Evolutionary conservation across 1,139 yeast species (phyloP), one percentile per base, ranked within the genome.

Genomic region (Nakaseomyces glabratus): DNA sequence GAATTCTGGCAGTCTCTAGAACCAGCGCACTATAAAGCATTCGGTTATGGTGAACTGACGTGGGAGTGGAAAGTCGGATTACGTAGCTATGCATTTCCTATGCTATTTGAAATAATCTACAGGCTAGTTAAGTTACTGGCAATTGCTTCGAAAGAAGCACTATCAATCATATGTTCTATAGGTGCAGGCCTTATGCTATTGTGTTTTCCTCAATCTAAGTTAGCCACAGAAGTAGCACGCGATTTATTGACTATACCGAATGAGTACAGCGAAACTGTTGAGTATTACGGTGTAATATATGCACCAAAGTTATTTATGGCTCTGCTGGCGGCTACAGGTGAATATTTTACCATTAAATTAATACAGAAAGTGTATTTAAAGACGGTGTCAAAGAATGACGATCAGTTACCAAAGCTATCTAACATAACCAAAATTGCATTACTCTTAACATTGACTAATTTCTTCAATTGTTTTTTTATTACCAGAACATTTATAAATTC

Each of bases 1-100:
- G 99, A 93, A 57, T 93, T 69, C 61, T 93, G 80, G 74, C 98
- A 93, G 58, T 68, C 90, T 0, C 62, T 93, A 30, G 98, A 93
- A 52, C 95, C 96, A 0, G 98, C 98, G 0, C 95, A 88, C 57
- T 43, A 53, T 8, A 61, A 68, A 18, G 79, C 78, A 0, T 86
- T 69, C 55, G 90, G 93, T 1, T 80, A 77, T 43, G 98, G 98
- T 0, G 75, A 76, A 48, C 54, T 76, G 31, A 86, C 98, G 0
- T 93, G 99, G 98, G 99, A 93, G 58, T 93, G 98, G 98, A 53
- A 63, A 22, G 65, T 69, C 34, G 78, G 76, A 2, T 61, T 93
- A 7, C 61, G 99, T 41, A 80, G 94, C 11, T 76, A 84, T 26
- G 60, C 82, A 0, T 93, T 86, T 49, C 97, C 98, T 0, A 58